phyloP scores from a whole-genome alignment of 1,284 basidiomycete species.

The Porphyrellus sp. region DNA sequence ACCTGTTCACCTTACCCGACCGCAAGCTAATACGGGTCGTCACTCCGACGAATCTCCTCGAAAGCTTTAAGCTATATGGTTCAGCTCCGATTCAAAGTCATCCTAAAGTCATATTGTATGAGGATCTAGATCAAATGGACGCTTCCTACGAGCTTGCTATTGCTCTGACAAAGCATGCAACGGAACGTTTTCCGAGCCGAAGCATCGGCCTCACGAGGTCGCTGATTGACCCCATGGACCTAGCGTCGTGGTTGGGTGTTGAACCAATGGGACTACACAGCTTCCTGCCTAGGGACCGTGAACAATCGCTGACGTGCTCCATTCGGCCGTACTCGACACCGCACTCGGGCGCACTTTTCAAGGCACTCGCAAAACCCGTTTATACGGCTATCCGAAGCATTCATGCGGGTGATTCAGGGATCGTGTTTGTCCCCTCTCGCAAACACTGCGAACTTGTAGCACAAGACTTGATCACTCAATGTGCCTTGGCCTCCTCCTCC shows the following conservation, averaged over 20 bases:
- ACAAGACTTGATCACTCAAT: conserved; percentile 84
- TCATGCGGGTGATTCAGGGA: conserved; percentile 48
- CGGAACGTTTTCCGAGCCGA: conserved; percentile 61
- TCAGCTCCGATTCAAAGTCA: conserved; percentile 37
- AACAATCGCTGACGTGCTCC: conserved; percentile 70
- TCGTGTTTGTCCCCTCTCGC: conserved; percentile 91
- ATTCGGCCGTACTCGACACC: conserved; percentile 84
- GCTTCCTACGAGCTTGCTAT: conserved; percentile 81
- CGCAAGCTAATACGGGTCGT: conserved; percentile 52
- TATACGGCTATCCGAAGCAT: conserved; percentile 61
- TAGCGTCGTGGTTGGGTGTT: conserved; percentile 84
- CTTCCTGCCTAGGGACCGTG: conserved; percentile 82
- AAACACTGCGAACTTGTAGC: conserved; percentile 79
- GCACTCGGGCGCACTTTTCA: conserved; percentile 85
- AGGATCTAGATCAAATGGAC: conserved; percentile 86
- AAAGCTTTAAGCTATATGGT: conserved; percentile 27
- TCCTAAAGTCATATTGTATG: conserved; percentile 73
- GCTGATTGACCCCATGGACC: conserved; percentile 75
- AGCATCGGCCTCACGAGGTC: conserved; percentile 79
- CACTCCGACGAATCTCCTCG: conserved; percentile 50
- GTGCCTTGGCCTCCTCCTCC: conserved; percentile 73
- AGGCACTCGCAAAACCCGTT: conserved; percentile 89
- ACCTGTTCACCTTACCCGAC: conserved; percentile 35
- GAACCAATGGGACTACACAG: conserved; percentile 64
- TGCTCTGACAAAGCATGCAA: conserved; percentile 63